phyloP scores from a whole-genome alignment of 768 basidiomycete genomes.

The Kwoniella botswanensis region DNA sequence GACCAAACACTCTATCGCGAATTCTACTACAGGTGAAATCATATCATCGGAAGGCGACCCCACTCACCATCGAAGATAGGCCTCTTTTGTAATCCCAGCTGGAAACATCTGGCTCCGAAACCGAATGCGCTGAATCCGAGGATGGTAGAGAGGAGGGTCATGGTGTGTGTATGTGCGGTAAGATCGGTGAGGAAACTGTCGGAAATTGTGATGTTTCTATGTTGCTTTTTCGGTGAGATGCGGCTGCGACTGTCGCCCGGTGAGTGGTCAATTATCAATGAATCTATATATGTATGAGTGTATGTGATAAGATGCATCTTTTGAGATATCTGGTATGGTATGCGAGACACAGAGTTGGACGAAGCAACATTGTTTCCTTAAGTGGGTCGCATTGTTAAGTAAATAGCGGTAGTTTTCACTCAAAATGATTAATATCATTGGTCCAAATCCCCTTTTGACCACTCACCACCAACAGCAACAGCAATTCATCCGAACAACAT shows the following conservation, averaged over 20 bases:
- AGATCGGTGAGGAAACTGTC: too few relatives aligned
- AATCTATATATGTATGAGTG: too few relatives aligned
- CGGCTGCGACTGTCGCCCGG: too few relatives aligned
- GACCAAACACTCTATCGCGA: too few relatives aligned
- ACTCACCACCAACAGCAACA: neutral
- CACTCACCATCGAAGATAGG: slow-evolving; percentile 77
- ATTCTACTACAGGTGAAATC: too few relatives aligned
- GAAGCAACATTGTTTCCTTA: neutral
- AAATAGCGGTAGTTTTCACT: neutral
- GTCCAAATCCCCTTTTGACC: slow-evolving; percentile 1
- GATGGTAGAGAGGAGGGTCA: slow-evolving; percentile 80
- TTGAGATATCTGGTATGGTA: too few relatives aligned
- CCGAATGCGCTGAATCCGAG: slow-evolving; percentile 85
- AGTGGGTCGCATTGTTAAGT: neutral
- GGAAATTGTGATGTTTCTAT: too few relatives aligned
- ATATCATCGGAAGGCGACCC: too few relatives aligned
- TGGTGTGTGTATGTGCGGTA: slow-evolving; percentile 57
- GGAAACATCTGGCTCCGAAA: slow-evolving; percentile 79
- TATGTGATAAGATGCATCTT: too few relatives aligned
- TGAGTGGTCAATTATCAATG: too few relatives aligned
- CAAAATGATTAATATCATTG: slow-evolving; percentile 18
- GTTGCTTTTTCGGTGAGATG: too few relatives aligned
- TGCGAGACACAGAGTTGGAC: neutral
- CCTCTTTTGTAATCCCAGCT: slow-evolving; percentile 82
- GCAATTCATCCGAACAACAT: neutral